Evolutionary conservation across 2,329 filamentous ascomycete species (phyloP), one percentile per base, ranked within the genome.

Genomic region (Aspergillus fructus): DNA sequence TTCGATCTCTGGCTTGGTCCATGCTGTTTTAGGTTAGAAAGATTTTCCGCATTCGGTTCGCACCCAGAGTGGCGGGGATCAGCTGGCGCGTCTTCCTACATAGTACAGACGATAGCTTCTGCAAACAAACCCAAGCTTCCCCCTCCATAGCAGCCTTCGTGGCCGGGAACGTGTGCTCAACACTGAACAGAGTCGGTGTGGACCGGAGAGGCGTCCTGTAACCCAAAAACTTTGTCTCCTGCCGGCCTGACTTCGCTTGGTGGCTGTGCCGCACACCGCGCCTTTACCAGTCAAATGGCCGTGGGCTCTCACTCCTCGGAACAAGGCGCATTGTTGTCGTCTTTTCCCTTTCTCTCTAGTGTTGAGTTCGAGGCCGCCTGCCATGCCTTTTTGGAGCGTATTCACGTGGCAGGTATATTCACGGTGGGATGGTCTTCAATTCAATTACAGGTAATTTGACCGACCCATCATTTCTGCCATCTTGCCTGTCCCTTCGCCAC

Each of bases 351-450:
- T 58, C 79, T 91, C 27, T 82, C 75, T 11, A 66, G 74, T 11
- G 80, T 84, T 41, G 87, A 90, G 67, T 91, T 91, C 62, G 74
- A 83, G 53, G 81, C 85, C 66, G 83, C 81, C 54, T 90, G 88
- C 71, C 83, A 87, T 79, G 68, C 85, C 82, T 53, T 85, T 76
- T 55, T 64, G 53, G 56, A 65, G 62, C 34, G 76, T 87, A 3
- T 86, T 84, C 2, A 77, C 79, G 6, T 66, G 82, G 39, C 80
- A 84, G 55, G 76, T 74, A 60, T 76, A 77, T 57, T 86, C 84
- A 81, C 65, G 74, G 87, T 56, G 54, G 75, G 80, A 49, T 82
- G 80, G 71, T 65, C 61, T 9, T 66, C 68, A 12, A 62, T 67
- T 59, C 66, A 64, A 63, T 63, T 71, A 61, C 61, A 69, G 69